Percentiles rank a stretch among this genome's conserved stretches.
Conservation (phyloP, 2,329 filamentous ascomycete species). For the Rutstroemia sydowiana region DNA sequence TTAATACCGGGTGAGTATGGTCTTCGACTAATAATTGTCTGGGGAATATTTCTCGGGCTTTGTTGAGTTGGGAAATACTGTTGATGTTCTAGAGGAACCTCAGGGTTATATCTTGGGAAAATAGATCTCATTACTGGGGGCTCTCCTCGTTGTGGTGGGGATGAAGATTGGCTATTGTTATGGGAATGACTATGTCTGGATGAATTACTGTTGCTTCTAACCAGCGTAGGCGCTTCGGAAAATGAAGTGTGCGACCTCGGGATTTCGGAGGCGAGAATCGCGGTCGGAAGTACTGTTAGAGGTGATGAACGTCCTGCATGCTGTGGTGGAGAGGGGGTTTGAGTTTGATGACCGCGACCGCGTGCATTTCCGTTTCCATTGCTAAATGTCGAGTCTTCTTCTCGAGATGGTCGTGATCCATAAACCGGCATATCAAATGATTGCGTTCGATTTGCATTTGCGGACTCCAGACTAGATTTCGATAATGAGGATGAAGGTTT, state of each 20-base stretch:
- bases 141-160: constrained; percentile 39
- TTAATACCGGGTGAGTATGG: constrained; percentile 42
- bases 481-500: constrained; percentile 21
- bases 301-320: constrained; percentile 14
- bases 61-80: constrained; percentile 62
- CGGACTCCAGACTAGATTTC: constrained; percentile 18
- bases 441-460: constrained; percentile 14
- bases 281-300: constrained; percentile 22
- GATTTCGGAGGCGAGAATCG: constrained; percentile 21
- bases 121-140: constrained; percentile 57
- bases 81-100: constrained; percentile 58
- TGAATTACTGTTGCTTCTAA: constrained; percentile 41
- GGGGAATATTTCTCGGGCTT: constrained; percentile 56
- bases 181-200: constrained; percentile 45
- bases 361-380: no score
- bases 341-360: no score
- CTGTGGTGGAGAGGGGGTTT: constrained; percentile 14
- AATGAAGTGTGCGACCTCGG: constrained; percentile 44
- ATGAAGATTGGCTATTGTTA: no score
- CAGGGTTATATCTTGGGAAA: constrained; percentile 68
- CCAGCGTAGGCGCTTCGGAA: constrained; percentile 43
- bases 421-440: constrained; percentile 16
- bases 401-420: constrained; percentile 16
- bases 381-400: constrained; percentile 19
- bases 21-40: constrained; percentile 57